These are phyloP conservation scores for Schizothecium vesticola DNA, from an alignment of 495 filamentous ascomycete species.

Conservation along the genomic window DNA sequence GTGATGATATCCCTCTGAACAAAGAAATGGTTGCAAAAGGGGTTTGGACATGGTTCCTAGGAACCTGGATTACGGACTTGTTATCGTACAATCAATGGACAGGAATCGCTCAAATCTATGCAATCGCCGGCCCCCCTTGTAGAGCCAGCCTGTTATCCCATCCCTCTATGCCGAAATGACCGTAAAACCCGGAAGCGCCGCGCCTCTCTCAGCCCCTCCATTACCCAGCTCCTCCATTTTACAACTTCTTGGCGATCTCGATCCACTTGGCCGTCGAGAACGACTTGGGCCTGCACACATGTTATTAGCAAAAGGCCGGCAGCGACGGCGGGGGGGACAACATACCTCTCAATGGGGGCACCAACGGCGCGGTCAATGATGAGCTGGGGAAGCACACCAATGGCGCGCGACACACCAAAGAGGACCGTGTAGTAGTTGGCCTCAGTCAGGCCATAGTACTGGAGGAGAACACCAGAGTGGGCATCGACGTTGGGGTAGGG, in stretches of 20 bases:
- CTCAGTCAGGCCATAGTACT: constrained; percentile 98
- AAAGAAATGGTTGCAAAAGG: neutral
- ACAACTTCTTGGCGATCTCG: constrained; percentile 84
- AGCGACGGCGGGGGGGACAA: neutral
- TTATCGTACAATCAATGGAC: constrained; percentile 27
- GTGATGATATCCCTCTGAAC: neutral
- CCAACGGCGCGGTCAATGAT: constrained; percentile 99
- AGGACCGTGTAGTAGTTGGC: constrained; percentile 99
- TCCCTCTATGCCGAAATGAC: constrained; percentile 31
- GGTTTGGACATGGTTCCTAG: neutral
- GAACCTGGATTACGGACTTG: constrained; percentile 19
- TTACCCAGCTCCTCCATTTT: constrained; percentile 36
- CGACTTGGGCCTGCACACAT: constrained; percentile 71
- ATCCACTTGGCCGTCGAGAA: constrained; percentile 96
- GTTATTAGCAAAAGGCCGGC: constrained; percentile 12
- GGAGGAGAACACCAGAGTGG: constrained; percentile 96
- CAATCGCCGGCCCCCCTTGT: constrained; percentile 14
- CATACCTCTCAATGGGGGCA: constrained; percentile 64
- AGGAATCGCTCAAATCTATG: constrained; percentile 18
- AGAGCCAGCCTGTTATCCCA: constrained; percentile 14
- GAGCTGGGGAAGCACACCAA: constrained; percentile 96
- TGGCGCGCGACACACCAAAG: constrained; percentile 95
- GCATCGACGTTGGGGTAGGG: constrained; percentile 43
- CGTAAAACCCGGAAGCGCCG: constrained; percentile 25
- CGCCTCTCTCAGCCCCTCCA: constrained; percentile 21